Evolutionary conservation across 1,284 basidiomycete genomes (phyloP), one percentile per base, ranked within the genome.

Genomic region (Fomes fomentarius): DNA sequence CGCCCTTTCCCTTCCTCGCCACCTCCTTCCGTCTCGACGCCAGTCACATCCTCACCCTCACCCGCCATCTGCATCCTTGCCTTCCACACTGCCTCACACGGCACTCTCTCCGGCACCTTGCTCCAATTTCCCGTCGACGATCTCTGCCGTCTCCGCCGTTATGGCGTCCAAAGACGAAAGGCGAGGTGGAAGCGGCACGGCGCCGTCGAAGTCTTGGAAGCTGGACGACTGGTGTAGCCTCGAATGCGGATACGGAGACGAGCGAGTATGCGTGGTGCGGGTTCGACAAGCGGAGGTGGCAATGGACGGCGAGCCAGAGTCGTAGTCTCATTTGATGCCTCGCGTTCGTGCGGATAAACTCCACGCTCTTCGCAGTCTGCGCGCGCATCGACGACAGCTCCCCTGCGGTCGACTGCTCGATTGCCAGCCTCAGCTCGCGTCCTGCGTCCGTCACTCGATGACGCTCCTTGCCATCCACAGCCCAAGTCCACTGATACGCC

Each of bases 51-150:
- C 3, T 31, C 42, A 11, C 5, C 42, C 9, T 37, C 35, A 2
- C n/a, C n/a, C 5, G 28, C 28, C 28, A 30, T 30, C 28, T 33
- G 47, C 43, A 24, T 47, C 11, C 60, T 30, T 1, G 76, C 78
- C 64, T 77, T 81, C 47, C 75, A 75, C 24, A 91, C 80, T 0
- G 89, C 88, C 61, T 81, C 77, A 44, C 71, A 66, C 21, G 83
- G 75, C 15, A 91, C 75, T 64, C 87, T 91, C 63, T 85, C 81
- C 0, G 90, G 90, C 0, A 92, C 82, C 60, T 85, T 86, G 52
- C 82, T 79, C 90, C 90, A 93, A 62, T 92, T 73, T 82, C 2
- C 87, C 89, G 9, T 71, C 67, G 0, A 92, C 79, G 25, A 84
- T n/a, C n/a, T n/a, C n/a, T n/a, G n/a, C n/a, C n/a, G n/a, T 50